Percentiles rank a stretch among this genome's conserved stretches.
These are phyloP conservation scores for Rhodamnia rubescens DNA, from an alignment of 345 rosid genomes.

Conservation along the genomic window DNA sequence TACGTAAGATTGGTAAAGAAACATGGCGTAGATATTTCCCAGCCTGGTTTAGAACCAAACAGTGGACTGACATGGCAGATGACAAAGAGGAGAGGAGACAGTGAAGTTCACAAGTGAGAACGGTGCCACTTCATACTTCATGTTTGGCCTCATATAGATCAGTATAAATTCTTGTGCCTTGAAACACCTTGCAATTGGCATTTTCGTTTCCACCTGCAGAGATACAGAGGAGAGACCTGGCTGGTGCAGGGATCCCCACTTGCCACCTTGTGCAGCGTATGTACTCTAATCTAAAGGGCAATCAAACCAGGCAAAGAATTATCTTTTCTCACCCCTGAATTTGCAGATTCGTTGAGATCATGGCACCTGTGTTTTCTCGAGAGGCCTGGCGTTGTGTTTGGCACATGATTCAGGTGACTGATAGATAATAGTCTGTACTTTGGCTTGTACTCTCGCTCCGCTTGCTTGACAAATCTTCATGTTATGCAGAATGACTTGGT, in stretches of 20 bases:
- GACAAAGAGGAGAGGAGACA: slow-evolving; percentile 71
- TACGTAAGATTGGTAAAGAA: slow-evolving; percentile 68
- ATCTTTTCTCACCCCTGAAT: neutral
- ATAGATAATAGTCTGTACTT: neutral
- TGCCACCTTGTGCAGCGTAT: slow-evolving; percentile 99
- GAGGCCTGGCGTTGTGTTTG: slow-evolving; percentile 96
- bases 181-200: neutral
- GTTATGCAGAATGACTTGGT: slow-evolving; percentile 48
- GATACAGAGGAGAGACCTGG: slow-evolving; percentile 70
- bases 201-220: slow-evolving; percentile 20
- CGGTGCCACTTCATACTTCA: neutral
- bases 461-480: neutral
- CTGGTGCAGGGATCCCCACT: slow-evolving; percentile 64
- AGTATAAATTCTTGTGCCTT: neutral
- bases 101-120: slow-evolving; percentile 87
- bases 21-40: slow-evolving; percentile 87
- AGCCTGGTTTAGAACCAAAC: slow-evolving; percentile 84
- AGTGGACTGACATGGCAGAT: slow-evolving; percentile 85
- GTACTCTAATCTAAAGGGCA: slow-evolving; percentile 3
- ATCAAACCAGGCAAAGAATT: neutral
- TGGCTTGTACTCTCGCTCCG: neutral
- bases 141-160: neutral
- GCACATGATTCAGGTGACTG: slow-evolving; percentile 82
- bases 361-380: slow-evolving; percentile 95
- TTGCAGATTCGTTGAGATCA: slow-evolving; percentile 89